Evolutionary conservation across 108 stramenopile genomes (phyloP).

Genomic region (Skeletonema tropicum): DNA sequence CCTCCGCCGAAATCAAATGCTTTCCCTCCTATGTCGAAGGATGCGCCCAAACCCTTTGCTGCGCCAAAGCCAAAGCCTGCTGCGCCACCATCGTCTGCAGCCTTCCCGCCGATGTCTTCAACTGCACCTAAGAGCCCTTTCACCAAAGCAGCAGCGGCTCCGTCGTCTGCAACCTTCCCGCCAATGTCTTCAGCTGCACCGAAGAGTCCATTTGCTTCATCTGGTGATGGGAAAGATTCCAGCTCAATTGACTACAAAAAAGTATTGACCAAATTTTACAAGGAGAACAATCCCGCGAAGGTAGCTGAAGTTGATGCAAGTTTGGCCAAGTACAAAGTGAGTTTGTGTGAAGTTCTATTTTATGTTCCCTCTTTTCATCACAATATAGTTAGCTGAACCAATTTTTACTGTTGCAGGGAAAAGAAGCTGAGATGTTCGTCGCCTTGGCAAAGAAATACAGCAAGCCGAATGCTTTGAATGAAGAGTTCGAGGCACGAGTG

Average conservation of each 20-base stretch:
- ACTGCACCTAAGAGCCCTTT: slow-evolving; percentile 17
- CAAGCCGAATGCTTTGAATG: slow-evolving; percentile 63
- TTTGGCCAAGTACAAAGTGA: slow-evolving; percentile 76
- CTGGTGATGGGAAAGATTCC: slow-evolving; percentile 6
- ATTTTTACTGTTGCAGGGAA: slow-evolving; percentile 35
- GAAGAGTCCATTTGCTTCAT: slow-evolving; percentile 25
- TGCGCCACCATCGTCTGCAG: slow-evolving; percentile 1
- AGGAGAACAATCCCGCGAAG: slow-evolving; percentile 71
- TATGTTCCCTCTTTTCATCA: neutral
- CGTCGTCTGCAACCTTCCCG: slow-evolving; percentile 40
- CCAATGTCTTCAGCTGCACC: slow-evolving; percentile 48
- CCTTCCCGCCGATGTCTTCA: slow-evolving; percentile 32
- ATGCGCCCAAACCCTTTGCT: slow-evolving; percentile 68
- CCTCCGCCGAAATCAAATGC: slow-evolving; percentile 8
- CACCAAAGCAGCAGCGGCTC: neutral
- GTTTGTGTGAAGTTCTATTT: slow-evolving; percentile 14
- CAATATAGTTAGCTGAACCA: neutral
- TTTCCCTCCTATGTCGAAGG: slow-evolving; percentile 66
- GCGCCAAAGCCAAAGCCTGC: slow-evolving; percentile 2
- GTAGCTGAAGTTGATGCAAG: slow-evolving; percentile 57
- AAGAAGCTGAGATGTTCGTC: slow-evolving; percentile 69
- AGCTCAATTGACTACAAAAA: slow-evolving; percentile 52
- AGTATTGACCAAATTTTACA: slow-evolving; percentile 68
- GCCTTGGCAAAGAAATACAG: slow-evolving; percentile 68
- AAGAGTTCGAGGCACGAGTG: slow-evolving; percentile 22